Evolutionary conservation across 2,329 filamentous ascomycete species (phyloP), one percentile per base, ranked within the genome.

Genomic region (Nothophaeocryptopus gaeumannii): DNA sequence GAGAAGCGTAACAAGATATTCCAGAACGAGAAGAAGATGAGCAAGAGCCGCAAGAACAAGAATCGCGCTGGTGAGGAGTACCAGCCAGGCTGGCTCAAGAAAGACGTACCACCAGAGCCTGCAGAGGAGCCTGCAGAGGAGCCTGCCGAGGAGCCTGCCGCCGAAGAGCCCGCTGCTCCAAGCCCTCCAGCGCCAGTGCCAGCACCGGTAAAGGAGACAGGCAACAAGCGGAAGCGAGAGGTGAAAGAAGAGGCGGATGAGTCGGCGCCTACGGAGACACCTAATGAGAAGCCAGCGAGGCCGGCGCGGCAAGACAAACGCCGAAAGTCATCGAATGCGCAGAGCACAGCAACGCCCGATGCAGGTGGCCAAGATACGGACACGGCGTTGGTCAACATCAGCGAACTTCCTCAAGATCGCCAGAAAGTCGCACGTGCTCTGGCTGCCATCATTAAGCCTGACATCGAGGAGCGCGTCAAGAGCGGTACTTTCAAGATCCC

Each of bases 341-440:
- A 35, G 26, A 47, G 31, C 54, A 62, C 56, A 50, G 39, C 40
- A 16, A 29, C 53, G 11, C 34, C 51, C 14, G 33, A 54, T 29
- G 39, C 35, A n/a, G 43, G 51, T 5, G 43, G 52, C 26, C 53
- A 48, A 16, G 65, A 67, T 57, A 58, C 59, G 3, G 58, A 65
- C 5, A 69, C 65, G 7, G 66, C 64, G 8, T 39, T 69, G 20
- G 62, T 70, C 20, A 58, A 65, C 40, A 67, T 77, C 40, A 70
- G 74, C 32, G 70, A 78, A 14, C 72, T 84, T 31, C 77, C 89
- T 1, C 80, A 83, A 14, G 77, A 82, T 32, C 85, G 91, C 55
- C 84, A 83, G 62, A 82, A 80, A 30, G 79, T 83, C 12, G 89
- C 88, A 8, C 83, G 82, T 58, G 82, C 83, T 15, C 70, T 97